phyloP scores from a whole-genome alignment of 768 basidiomycete genomes.

The Suillus weaverae region DNA sequence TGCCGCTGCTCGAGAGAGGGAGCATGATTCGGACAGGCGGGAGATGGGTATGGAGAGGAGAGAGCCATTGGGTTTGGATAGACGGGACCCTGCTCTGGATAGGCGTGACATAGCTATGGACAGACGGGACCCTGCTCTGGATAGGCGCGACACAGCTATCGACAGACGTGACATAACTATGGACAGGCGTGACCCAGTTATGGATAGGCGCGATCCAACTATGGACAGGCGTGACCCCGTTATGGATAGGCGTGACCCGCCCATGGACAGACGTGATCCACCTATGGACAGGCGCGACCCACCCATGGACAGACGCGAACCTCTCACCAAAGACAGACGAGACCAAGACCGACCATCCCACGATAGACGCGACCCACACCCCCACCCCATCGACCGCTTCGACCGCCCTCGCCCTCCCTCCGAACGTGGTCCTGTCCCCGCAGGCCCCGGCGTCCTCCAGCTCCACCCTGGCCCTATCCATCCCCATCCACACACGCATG shows the following conservation, averaged over 20 bases:
- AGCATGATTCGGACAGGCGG: background rate
- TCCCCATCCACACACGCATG: slow-evolving; percentile 23
- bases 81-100: background rate
- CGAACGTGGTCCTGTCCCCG: slow-evolving; percentile 1
- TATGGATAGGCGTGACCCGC: background rate
- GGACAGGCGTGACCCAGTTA: background rate
- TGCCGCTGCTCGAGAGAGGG: background rate
- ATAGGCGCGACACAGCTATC: background rate
- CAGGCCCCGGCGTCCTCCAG: slow-evolving; percentile 15
- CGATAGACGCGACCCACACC: background rate
- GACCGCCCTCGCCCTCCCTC: background rate
- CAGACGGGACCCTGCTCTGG: background rate
- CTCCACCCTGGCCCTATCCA: slow-evolving; percentile 18
- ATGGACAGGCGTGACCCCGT: background rate
- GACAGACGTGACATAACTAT: background rate
- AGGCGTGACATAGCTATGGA: background rate
- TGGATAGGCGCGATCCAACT: background rate
- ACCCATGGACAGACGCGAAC: background rate
- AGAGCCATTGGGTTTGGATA: background rate
- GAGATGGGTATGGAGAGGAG: slow-evolving; percentile 2
- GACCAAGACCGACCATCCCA: background rate
- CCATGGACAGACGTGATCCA: background rate
- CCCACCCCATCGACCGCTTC: background rate
- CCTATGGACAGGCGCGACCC: background rate
- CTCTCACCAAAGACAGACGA: background rate